phyloP scores from a whole-genome alignment of 2,329 filamentous ascomycete genomes.

The Fusarium succisae region DNA sequence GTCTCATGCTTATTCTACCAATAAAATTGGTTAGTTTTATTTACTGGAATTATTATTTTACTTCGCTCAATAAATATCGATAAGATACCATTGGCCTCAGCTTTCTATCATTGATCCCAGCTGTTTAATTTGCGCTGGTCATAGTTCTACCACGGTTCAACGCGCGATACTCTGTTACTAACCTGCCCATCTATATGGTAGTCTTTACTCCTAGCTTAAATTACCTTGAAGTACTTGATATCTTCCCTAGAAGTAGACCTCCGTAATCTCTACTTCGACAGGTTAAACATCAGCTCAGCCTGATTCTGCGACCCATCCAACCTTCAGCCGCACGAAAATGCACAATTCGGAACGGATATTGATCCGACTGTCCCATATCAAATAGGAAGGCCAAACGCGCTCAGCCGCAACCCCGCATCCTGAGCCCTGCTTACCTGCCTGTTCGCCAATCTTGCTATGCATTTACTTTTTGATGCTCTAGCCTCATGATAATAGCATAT shows the following conservation, averaged over 20 bases:
- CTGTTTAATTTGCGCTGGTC: too few species aligned
- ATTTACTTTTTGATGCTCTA: too few species aligned
- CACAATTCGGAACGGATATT: background rate
- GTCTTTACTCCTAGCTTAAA: fast-evolving
- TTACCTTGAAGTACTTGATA: too few species aligned
- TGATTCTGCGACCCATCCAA: background rate
- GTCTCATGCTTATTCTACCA: too few species aligned
- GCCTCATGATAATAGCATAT: background rate
- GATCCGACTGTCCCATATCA: background rate
- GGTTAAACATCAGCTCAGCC: background rate
- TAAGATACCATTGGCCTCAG: background rate
- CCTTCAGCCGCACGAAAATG: background rate
- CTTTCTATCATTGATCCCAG: fast-evolving
- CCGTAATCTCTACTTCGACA: background rate
- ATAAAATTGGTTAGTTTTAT: too few species aligned
- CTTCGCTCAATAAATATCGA: fast-evolving
- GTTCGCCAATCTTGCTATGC: too few species aligned
- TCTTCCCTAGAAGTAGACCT: background rate
- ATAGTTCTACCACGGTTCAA: background rate
- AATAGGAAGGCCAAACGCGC: background rate
- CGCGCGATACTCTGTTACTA: background rate
- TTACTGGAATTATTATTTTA: background rate
- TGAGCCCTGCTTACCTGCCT: background rate
- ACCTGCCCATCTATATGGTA: too few species aligned
- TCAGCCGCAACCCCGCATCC: background rate